A percentile compares a stretch with the other conserved stretches of the same genome.
Evolutionary conservation across 345 rosid species (phyloP).

Genomic region (Physaria fendleri): DNA sequence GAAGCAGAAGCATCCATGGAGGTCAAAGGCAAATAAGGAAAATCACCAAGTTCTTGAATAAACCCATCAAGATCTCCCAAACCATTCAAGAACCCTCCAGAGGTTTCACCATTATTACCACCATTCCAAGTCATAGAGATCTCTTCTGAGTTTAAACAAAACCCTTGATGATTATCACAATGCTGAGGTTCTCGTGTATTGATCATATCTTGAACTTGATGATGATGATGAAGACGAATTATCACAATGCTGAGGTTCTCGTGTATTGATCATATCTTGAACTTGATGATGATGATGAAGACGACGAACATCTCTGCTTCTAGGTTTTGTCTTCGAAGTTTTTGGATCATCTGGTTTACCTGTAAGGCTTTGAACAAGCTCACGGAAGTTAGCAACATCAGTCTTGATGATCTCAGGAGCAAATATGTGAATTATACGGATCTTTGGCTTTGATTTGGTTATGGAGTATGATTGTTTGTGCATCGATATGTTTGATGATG

Average conservation of each 20-base stretch:
- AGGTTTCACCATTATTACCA: conserved; percentile 17
- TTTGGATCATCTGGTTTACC: conserved; percentile 53
- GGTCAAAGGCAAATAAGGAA: conserved; percentile 42
- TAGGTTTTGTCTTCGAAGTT: conserved; percentile 20
- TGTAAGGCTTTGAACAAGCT: conserved; percentile 84
- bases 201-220: conserved; percentile 10
- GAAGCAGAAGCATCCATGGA: conserved; percentile 31
- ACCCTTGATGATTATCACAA: conserved; percentile 4
- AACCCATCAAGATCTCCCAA: conserved; percentile 68
- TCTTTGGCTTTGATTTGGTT: conserved; percentile 67
- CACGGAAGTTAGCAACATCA: conserved; percentile 79
- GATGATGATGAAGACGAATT: conserved; percentile 15
- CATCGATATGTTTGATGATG: conserved; percentile 37
- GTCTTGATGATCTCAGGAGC: conserved; percentile 96
- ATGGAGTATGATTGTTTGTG: conserved; percentile 44
- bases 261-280: conserved; percentile 1
- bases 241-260: not conserved
- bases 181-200: not conserved
- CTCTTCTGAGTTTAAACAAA: conserved; percentile 20
- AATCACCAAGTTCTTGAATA: conserved; percentile 64
- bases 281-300: conserved; percentile 16
- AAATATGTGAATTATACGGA: conserved; percentile 78
- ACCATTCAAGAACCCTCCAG: conserved; percentile 48
- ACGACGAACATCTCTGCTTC: conserved; percentile 19
- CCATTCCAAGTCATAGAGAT: conserved; percentile 25